Percentiles rank a stretch among this genome's conserved stretches.
Conservation (phyloP, 2,329 filamentous ascomycete genomes). For the Arthroderma uncinatum region DNA sequence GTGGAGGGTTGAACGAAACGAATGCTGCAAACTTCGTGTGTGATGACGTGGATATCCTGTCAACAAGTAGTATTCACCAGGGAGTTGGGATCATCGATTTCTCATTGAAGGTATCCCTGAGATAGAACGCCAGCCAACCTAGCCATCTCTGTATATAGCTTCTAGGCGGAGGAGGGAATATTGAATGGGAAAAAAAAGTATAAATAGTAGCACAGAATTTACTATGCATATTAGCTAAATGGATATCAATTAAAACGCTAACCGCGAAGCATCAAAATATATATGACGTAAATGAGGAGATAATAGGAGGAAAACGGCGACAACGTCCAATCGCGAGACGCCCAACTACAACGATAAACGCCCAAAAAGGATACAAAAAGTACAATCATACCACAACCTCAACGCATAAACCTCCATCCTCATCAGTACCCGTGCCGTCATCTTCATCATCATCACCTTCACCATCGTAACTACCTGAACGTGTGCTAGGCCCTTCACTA, state of each 20-base stretch:
- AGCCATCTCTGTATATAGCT: no score
- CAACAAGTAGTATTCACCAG: slow-evolving; percentile 93
- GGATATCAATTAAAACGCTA: not conserved
- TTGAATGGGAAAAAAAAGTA: no score
- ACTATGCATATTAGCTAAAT: not conserved
- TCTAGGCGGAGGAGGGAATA: no score
- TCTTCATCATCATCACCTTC: slow-evolving; percentile 14
- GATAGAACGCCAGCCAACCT: no score
- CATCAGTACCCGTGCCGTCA: slow-evolving; percentile 14
- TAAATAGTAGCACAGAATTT: no score
- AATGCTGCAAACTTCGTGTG: slow-evolving; percentile 68
- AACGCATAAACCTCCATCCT: slow-evolving; percentile 14
- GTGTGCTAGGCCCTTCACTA: not conserved
- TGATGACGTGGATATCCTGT: slow-evolving; percentile 84
- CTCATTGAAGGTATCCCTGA: slow-evolving; percentile 67
- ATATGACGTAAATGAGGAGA: not conserved
- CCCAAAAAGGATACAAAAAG: slow-evolving; percentile 2
- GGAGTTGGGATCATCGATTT: slow-evolving; percentile 91
- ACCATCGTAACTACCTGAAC: slow-evolving; percentile 13
- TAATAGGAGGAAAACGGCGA: not conserved
- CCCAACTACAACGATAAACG: not conserved
- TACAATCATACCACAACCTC: slow-evolving; percentile 16
- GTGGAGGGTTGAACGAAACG: slow-evolving; percentile 72
- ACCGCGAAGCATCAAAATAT: not conserved
- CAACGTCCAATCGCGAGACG: not conserved